Percentiles rank a stretch among this genome's conserved stretches.
phyloP scores from a whole-genome alignment of 345 rosid genomes.

The Eucalyptus brandiana region DNA sequence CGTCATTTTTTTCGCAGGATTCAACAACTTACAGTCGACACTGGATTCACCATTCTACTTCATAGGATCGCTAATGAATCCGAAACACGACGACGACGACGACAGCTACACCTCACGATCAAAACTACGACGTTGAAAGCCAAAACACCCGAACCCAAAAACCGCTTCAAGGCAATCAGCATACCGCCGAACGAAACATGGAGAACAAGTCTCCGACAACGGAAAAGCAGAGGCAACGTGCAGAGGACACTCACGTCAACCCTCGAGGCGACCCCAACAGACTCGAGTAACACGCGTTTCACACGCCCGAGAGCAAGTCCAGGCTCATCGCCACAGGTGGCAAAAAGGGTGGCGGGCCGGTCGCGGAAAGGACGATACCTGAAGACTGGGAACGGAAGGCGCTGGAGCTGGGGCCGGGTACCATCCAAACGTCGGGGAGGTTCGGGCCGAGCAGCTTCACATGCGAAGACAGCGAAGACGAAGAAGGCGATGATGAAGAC shows the following conservation, averaged over 20 bases:
- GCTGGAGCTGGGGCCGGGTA: neutral
- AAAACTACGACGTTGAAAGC: neutral
- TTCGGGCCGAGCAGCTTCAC: constrained; percentile 2
- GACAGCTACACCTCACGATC: neutral
- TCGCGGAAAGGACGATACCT: neutral
- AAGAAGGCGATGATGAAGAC: neutral
- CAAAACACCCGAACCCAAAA: neutral
- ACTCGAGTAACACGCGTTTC: neutral
- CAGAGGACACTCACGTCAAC: neutral
- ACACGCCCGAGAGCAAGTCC: neutral
- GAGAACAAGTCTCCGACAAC: neutral
- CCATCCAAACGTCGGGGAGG: constrained; percentile 2
- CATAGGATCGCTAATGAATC: neutral
- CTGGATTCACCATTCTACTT: neutral
- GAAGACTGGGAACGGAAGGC: neutral
- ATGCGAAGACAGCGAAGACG: neutral
- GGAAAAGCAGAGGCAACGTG: neutral
- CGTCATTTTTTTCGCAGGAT: neutral
- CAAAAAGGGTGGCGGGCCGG: neutral
- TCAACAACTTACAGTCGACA: neutral
- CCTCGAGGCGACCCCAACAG: neutral
- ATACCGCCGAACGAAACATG: neutral
- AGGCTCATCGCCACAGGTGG: neutral
- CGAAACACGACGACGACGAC: neutral
- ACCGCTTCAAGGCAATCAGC: neutral